Evolutionary conservation across 164 flowering plant species (phyloP), one percentile per base, ranked within the genome.

Genomic region (Stephania japonica): DNA sequence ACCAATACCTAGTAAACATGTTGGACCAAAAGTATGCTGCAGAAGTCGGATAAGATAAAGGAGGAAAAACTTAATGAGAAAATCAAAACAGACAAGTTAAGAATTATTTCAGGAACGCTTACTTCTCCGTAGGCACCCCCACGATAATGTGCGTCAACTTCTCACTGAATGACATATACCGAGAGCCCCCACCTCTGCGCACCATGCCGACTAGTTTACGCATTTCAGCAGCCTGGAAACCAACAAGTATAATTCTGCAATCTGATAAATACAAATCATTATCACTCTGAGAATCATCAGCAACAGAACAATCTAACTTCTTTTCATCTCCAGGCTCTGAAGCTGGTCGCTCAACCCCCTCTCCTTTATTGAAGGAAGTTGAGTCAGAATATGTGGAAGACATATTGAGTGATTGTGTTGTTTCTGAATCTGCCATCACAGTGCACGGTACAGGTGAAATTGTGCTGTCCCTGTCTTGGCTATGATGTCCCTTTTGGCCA

Each of bases 181-280:
- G 90, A 73, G 98, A 93, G 11, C 95, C 99, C 59, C 98, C 99
- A 74, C 99, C 97, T 81, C 72, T 86, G 9, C 93, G 97, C 70
- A 95, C 87, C 85, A 90, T 82, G 72, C 73, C 83, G 66, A 93
- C 90, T 59, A 93, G 78, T 73, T 83, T 90, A 68, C 97, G 93
- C 88, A 89, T 76, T 82, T 88, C 92, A 80, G 87, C 68, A 75
- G 88, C 86, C 77, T 88, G 88, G 84, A 93, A 93, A 41, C 99
- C 98, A 78, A 86, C 85, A 71, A 95, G 82, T 65, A 75, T 73
- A 67, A 95, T 87, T 81, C 91, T 85, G 85, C 99, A 95, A 53
- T 89, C 97, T 74, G 94, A 88, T 82, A 95, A 88, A 81, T 95
- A 93, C 72, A 91, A 80, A 75, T 89, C 98, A 83, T 70, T 80